Evolutionary conservation across 179 eudicot genomes (phyloP).

Genomic region (Heliamphora ciliata): DNA sequence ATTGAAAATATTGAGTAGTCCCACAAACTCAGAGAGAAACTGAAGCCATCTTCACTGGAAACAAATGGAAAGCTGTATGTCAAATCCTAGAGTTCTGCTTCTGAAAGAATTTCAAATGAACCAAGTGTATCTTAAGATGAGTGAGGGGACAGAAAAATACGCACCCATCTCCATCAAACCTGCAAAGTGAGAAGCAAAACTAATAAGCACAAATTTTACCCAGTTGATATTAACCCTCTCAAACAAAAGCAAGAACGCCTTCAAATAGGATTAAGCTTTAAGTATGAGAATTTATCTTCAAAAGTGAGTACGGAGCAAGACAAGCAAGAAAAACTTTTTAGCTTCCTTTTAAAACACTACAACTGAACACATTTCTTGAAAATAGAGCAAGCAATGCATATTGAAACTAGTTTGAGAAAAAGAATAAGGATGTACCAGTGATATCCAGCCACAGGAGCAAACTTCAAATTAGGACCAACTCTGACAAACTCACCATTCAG

Average conservation of each 20-base stretch:
- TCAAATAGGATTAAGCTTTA: neutral
- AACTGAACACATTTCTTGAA: slow-evolving; percentile 4
- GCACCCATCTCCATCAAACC: slow-evolving; percentile 99
- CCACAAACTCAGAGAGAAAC: neutral
- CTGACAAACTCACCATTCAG: slow-evolving; percentile 93
- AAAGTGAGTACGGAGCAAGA: neutral
- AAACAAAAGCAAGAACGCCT: neutral
- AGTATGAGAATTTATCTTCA: neutral
- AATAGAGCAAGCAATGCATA: neutral
- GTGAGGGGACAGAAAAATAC: slow-evolving; percentile 23
- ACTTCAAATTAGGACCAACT: slow-evolving; percentile 95
- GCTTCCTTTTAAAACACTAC: slow-evolving; percentile 6
- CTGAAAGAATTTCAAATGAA: slow-evolving; percentile 5
- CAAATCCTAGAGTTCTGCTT: neutral
- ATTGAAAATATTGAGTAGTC: neutral
- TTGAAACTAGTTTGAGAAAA: neutral
- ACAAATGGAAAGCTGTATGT: neutral
- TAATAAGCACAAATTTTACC: slow-evolving; percentile 12
- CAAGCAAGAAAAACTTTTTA: neutral
- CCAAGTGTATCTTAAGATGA: neutral
- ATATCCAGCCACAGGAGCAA: slow-evolving; percentile 85
- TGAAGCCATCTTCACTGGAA: neutral
- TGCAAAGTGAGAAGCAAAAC: slow-evolving; percentile 31
- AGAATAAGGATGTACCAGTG: slow-evolving; percentile 56
- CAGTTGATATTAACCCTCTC: neutral